Base-by-base conservation (phyloP, 2,329 filamentous ascomycete genomes). In the Zymoseptoria crescenta region DNA sequence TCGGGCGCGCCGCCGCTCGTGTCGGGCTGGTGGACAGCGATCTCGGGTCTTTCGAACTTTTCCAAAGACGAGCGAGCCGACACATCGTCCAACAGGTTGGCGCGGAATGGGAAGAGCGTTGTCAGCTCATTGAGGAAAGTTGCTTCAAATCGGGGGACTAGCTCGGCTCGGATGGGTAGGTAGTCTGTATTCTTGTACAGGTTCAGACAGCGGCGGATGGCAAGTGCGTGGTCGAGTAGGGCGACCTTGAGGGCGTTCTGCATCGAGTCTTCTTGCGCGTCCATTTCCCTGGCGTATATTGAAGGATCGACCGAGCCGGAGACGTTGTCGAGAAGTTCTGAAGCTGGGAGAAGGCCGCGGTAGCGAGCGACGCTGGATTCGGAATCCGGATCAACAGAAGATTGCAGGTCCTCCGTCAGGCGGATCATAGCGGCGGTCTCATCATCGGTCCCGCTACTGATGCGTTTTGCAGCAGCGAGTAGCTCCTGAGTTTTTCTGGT, bases 401-500 rank as follows among this genome's bases (percentile, higher is more conserved):
- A 82, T 66, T 85, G 83, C 29, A 96, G 79, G 9, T 89, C 87
- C 66, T 94, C 89, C 0, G 90, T 82, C 35, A 96, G 79, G 52
- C 85, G 78, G 49, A 84, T 82, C 16, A 87, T 82, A 50, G 84
- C 83, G 35, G 5, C n/a, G 8, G 20, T 56, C 21, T 59, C 56
- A 8, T 86, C 83, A 41, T 90, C 85, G 58, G 93, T 89, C 16
- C 68, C 69, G 48, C 59, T 66, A 7, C 64, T 56, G 16, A 93
- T 80, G 54, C 86, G 85, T 72, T 87, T 89, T 72, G 96, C 91
- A 1, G 96, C 78, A 0, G 81, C 75, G 1, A 84, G 79, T 77
- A 97, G 83, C 74, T 97, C 93, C 59, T 89, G 84, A 0, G 93
- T 96, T 78, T 96, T 96, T 60, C 92, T 85, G 67, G 90, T 87